Percentiles rank a stretch among this genome's conserved stretches.
These are phyloP conservation scores for Fragilariopsis cylindrus DNA, from an alignment of 108 stramenopile genomes.

Conservation along the genomic window DNA sequence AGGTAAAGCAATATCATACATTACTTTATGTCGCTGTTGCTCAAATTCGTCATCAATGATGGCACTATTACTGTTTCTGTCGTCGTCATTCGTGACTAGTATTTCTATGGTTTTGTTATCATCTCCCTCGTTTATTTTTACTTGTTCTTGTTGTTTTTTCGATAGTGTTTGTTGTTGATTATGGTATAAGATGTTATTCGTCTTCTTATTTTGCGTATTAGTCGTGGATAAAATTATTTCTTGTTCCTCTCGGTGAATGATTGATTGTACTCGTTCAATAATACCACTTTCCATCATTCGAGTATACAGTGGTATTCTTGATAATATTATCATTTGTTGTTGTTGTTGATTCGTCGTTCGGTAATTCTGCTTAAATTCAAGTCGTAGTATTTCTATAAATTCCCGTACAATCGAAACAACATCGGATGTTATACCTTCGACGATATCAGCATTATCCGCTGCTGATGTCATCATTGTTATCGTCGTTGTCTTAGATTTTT, in stretches of 20 bases:
- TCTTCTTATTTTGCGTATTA: too few relatives aligned
- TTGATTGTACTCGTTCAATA: constrained; percentile 1
- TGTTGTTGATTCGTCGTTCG: not conserved
- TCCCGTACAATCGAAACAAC: not conserved
- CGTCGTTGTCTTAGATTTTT: too few relatives aligned
- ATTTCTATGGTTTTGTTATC: not conserved
- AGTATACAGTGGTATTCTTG: constrained; percentile 8
- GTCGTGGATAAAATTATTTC: not conserved
- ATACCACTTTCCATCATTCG: constrained; percentile 21
- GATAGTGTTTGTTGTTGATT: not conserved
- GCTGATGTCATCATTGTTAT: too few relatives aligned
- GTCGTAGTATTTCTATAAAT: constrained; percentile 25
- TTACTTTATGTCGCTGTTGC: not conserved
- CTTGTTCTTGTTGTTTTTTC: not conserved
- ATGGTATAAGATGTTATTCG: too few relatives aligned
- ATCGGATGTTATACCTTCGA: not conserved
- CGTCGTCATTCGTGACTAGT: too few relatives aligned
- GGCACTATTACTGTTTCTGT: not conserved
- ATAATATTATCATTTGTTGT: not conserved
- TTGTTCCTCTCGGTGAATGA: not conserved
- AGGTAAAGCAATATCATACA: constrained; percentile 13
- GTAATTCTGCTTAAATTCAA: constrained; percentile 4
- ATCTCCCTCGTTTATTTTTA: not conserved
- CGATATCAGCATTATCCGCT: not conserved
- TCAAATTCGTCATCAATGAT: not conserved